Conservation (phyloP, 352 stramenopile species). For the Phytophthora niederhauseri region DNA sequence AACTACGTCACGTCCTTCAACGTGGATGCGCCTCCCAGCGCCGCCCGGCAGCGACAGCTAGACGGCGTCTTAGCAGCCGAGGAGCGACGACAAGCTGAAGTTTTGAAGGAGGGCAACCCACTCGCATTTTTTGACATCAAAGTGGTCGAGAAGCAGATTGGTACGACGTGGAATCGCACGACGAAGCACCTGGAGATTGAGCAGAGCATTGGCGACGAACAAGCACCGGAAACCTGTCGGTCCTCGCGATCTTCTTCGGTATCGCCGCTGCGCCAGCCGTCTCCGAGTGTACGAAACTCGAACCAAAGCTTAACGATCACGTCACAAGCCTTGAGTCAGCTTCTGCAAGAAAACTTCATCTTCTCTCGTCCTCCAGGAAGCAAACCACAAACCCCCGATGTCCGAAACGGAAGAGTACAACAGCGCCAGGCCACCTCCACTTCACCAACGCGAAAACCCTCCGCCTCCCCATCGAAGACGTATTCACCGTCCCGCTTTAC, state of each 20-base stretch:
- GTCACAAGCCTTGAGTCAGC: constrained; percentile 50
- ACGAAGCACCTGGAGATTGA: constrained; percentile 6
- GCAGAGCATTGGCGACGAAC: background rate
- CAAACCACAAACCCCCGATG: constrained; percentile 11
- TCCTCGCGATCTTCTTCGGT: background rate
- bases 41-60: constrained; percentile 37
- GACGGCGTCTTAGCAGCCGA: constrained; percentile 43
- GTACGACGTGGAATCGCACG: constrained; percentile 19
- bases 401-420: constrained; percentile 4
- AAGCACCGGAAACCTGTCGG: background rate
- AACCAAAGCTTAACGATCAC: constrained; percentile 28
- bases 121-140: constrained; percentile 61
- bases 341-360: constrained; percentile 72
- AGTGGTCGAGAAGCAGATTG: constrained; percentile 29
- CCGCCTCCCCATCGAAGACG: constrained; percentile 2
- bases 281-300: constrained; percentile 7
- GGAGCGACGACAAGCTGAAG: constrained; percentile 27
- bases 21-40: constrained; percentile 50
- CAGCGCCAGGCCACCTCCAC: constrained; percentile 5
- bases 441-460: constrained; percentile 4
- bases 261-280: constrained; percentile 9
- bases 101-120: constrained; percentile 70
- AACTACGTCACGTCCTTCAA: constrained; percentile 64
- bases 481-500: constrained; percentile 17
- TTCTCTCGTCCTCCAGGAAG: constrained; percentile 51